phyloP scores from a whole-genome alignment of 2,329 filamentous ascomycete species.

The Chaetomiaceae sp. region DNA sequence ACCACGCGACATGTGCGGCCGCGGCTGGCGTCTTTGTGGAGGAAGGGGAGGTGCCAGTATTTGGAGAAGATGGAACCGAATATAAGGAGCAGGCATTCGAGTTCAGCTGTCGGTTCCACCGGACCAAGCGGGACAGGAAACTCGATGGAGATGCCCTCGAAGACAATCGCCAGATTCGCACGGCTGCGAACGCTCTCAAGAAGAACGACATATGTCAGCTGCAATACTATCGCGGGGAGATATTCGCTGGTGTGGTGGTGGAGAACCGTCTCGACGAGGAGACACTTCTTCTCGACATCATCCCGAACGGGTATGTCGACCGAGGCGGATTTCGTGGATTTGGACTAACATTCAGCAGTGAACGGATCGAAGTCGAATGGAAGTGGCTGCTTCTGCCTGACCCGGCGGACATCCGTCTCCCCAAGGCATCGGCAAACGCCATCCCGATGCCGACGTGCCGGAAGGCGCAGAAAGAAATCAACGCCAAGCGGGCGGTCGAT shows the following conservation, averaged over 20 bases:
- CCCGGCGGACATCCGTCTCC: slow-evolving; percentile 63
- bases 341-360: slow-evolving; percentile 50
- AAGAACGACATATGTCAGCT: slow-evolving; percentile 78
- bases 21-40: slow-evolving; percentile 91
- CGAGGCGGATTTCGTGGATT: slow-evolving; percentile 1
- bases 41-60: slow-evolving; percentile 78
- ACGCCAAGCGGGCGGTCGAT: slow-evolving; percentile 58
- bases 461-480: slow-evolving; percentile 62
- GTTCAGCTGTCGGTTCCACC: slow-evolving; percentile 91
- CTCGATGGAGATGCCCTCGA: slow-evolving; percentile 66
- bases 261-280: slow-evolving; percentile 77
- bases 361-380: slow-evolving; percentile 74
- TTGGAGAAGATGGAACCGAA: slow-evolving; percentile 84
- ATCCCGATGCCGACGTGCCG: slow-evolving; percentile 63
- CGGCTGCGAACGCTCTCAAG: slow-evolving; percentile 64
- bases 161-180: slow-evolving; percentile 61
- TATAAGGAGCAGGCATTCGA: slow-evolving; percentile 91
- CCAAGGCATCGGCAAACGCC: slow-evolving; percentile 70
- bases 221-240: slow-evolving; percentile 77
- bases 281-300: slow-evolving; percentile 71
- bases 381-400: slow-evolving; percentile 77
- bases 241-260: slow-evolving; percentile 83
- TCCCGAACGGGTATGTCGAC: slow-evolving; percentile 72
- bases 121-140: slow-evolving; percentile 78
- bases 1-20: slow-evolving; percentile 91